These are phyloP conservation scores for Posidonia oceanica DNA, from an alignment of 116 monocot species.

Conservation along the genomic window DNA sequence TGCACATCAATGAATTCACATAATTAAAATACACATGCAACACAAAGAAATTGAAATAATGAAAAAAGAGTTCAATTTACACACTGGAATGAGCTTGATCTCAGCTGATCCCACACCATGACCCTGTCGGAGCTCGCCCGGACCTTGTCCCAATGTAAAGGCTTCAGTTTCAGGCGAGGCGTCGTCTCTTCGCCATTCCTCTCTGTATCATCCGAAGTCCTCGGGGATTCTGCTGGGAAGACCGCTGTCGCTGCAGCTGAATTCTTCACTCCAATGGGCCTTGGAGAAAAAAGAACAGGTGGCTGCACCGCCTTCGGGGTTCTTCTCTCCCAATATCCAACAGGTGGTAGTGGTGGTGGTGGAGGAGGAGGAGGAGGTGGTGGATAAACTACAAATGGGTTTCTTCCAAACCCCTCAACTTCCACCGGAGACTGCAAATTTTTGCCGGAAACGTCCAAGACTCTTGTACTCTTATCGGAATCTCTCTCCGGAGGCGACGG, in stretches of 20 bases:
- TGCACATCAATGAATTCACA: constrained; percentile 11
- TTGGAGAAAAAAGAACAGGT: constrained; percentile 19
- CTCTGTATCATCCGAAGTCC: neutral
- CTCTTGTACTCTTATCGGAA: neutral
- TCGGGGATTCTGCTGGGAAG: constrained; percentile 9
- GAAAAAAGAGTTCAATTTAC: neutral
- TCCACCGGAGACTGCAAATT: neutral
- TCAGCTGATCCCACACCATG: constrained; percentile 64
- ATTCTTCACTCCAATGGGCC: constrained; percentile 4
- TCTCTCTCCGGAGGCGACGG: constrained; percentile 14
- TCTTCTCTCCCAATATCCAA: constrained; percentile 22
- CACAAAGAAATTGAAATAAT: neutral
- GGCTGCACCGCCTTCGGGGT: constrained; percentile 3
- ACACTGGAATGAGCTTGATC: constrained; percentile 15
- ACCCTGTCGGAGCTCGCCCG: constrained; percentile 41
- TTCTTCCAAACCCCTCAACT: constrained; percentile 8
- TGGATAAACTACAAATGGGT: constrained; percentile 7
- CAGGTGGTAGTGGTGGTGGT: constrained; percentile 26
- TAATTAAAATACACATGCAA: neutral
- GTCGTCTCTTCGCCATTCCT: constrained; percentile 12
- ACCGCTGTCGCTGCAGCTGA: constrained; percentile 1
- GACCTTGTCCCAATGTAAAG: constrained; percentile 59
- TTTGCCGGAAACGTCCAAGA: neutral
- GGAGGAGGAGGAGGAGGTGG: constrained; percentile 15
- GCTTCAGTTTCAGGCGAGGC: constrained; percentile 32